A percentile compares a stretch with the other conserved stretches of the same genome.
Conservation (phyloP, 345 rosid genomes). For the Arabidopsis arenosa region DNA sequence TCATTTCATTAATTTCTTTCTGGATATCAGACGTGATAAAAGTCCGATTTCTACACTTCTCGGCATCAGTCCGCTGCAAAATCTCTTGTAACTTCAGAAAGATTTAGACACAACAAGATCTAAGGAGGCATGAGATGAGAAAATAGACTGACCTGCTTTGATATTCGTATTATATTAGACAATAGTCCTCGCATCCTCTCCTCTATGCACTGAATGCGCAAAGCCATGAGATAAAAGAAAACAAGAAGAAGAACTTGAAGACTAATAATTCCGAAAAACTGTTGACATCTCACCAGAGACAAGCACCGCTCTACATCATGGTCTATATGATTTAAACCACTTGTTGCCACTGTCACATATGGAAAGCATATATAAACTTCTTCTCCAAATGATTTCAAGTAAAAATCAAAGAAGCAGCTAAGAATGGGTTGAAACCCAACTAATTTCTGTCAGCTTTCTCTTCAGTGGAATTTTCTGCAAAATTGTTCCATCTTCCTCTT, state of each 20-base stretch:
- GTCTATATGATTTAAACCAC: conserved; percentile 70
- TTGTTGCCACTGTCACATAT: conserved; percentile 66
- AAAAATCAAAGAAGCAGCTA: conserved; percentile 24
- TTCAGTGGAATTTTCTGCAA: conserved; percentile 82
- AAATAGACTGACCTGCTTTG: conserved; percentile 71
- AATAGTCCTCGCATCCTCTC: conserved; percentile 85
- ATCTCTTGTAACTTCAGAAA: conserved; percentile 39
- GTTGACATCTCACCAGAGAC: conserved; percentile 72
- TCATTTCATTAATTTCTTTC: conserved; percentile 73
- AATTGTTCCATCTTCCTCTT: conserved; percentile 79
- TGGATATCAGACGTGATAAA: conserved; percentile 68
- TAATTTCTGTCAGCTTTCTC: conserved; percentile 82
- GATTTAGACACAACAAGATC: conserved; percentile 16
- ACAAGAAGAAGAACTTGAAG: neutral
- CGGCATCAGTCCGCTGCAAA: conserved; percentile 72
- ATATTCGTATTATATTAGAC: conserved; percentile 64
- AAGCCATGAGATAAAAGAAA: conserved; percentile 38
- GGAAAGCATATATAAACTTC: conserved; percentile 44
- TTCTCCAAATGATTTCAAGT: conserved; percentile 28
- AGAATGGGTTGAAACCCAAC: conserved; percentile 54
- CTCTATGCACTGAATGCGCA: conserved; percentile 72
- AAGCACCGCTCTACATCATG: conserved; percentile 80
- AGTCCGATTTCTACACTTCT: conserved; percentile 70
- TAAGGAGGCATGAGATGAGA: conserved; percentile 9
- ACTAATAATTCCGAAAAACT: conserved; percentile 9